Evolutionary conservation across 169 alveolate species (phyloP).

Genomic region (Plasmodium knowlesi): DNA sequence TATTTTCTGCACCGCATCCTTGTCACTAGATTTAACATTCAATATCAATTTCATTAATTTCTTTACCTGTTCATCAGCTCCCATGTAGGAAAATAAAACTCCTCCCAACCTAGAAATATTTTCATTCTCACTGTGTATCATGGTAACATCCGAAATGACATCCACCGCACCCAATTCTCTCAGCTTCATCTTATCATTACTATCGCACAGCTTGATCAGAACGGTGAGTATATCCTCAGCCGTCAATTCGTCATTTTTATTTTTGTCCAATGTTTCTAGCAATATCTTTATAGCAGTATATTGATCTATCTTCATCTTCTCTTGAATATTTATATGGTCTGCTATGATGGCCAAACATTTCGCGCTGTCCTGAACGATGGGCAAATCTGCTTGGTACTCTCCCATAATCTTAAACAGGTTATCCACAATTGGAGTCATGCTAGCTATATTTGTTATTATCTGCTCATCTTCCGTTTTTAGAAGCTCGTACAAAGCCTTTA

Average conservation of each 20-base stretch:
- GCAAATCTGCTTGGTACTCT: slow-evolving; percentile 76
- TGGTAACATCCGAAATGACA: slow-evolving; percentile 88
- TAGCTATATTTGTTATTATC: slow-evolving; percentile 76
- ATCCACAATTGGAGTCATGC: slow-evolving; percentile 75
- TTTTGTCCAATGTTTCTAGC: slow-evolving; percentile 79
- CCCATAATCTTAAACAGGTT: slow-evolving; percentile 78
- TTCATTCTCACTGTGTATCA: slow-evolving; percentile 88
- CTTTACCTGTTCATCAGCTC: slow-evolving; percentile 93
- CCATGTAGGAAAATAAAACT: slow-evolving; percentile 89
- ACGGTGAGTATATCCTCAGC: slow-evolving; percentile 81
- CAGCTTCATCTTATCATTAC: slow-evolving; percentile 81
- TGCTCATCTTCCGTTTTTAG: slow-evolving; percentile 80
- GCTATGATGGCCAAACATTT: slow-evolving; percentile 77
- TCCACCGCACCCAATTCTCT: slow-evolving; percentile 90
- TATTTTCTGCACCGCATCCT: slow-evolving; percentile 87
- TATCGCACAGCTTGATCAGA: slow-evolving; percentile 80
- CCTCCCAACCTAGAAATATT: slow-evolving; percentile 88
- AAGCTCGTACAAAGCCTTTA: slow-evolving; percentile 83
- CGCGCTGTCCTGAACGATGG: slow-evolving; percentile 78
- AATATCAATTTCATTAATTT: slow-evolving; percentile 89
- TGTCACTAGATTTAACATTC: slow-evolving; percentile 83
- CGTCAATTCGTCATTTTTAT: slow-evolving; percentile 84
- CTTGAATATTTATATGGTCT: slow-evolving; percentile 59
- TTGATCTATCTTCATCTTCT: slow-evolving; percentile 74
- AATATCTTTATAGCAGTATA: slow-evolving; percentile 79